Evolutionary conservation across 2,329 filamentous ascomycete genomes (phyloP).

Genomic region (Exophiala mesophila): DNA sequence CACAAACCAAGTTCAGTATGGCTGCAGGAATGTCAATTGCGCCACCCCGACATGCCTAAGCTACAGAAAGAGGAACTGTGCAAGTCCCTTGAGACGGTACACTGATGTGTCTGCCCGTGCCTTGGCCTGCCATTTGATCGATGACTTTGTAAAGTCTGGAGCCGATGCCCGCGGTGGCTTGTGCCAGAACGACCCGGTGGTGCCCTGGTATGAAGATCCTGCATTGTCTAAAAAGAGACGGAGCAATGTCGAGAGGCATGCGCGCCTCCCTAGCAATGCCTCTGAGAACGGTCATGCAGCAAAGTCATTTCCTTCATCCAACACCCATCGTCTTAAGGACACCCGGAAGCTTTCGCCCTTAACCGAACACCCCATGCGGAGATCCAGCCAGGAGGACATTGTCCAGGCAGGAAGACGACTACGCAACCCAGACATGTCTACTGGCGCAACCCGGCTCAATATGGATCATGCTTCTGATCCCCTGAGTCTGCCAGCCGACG

Average conservation of each 20-base stretch:
- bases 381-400: slow-evolving; percentile 10
- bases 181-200: slow-evolving; percentile 24
- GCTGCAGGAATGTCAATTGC: slow-evolving; percentile 67
- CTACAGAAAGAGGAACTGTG: slow-evolving; percentile 63
- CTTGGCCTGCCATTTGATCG: slow-evolving; percentile 73
- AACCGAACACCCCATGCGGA: slow-evolving; percentile 6
- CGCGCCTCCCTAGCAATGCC: background rate
- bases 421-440: slow-evolving; percentile 4
- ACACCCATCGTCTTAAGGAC: slow-evolving; percentile 6
- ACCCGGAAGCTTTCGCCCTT: background rate
- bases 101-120: slow-evolving; percentile 77
- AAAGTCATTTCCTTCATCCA: background rate
- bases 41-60: slow-evolving; percentile 74
- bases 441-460: slow-evolving; percentile 5
- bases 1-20: slow-evolving; percentile 73
- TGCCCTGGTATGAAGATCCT: slow-evolving; percentile 25
- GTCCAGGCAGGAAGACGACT: slow-evolving; percentile 10
- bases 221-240: slow-evolving; percentile 14
- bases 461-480: too few species aligned
- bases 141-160: slow-evolving; percentile 43
- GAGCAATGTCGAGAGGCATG: slow-evolving; percentile 13
- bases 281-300: slow-evolving; percentile 10
- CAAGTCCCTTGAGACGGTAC: slow-evolving; percentile 69
- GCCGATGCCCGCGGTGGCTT: slow-evolving; percentile 51
- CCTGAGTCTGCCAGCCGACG: too few species aligned